Evolutionary conservation across 1,284 basidiomycete genomes (phyloP), one percentile per base, ranked within the genome.

Genomic region (Sphagnurus paluster): DNA sequence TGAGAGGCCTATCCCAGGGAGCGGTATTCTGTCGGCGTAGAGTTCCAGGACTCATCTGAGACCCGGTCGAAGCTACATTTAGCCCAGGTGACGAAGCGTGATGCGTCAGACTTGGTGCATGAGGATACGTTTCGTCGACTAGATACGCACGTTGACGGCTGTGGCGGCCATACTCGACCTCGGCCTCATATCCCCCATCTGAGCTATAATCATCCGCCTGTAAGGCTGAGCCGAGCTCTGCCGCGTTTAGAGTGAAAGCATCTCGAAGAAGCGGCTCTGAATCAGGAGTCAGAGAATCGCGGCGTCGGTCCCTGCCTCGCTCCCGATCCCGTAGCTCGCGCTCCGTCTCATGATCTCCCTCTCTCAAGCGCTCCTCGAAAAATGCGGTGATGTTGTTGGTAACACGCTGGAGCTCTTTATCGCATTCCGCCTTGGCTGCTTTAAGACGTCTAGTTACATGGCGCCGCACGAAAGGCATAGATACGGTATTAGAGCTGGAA

Each of bases 391-490:
- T 94, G 48, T 86, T 90, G 63, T 90, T 87, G 44, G 96, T 90
- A 59, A 98, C 90, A 58, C 91, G 87, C 61, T 87, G 84, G 9
- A 99, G 80, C 62, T 97, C 93, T 70, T 90, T 90, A 78, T 99
- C 94, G 73, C 96, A 99, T 56, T 91, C 89, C 44, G 89, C 84
- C 74, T 99, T 99, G 48, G 96, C 94, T 1, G 87, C 87, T 66
- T 89, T 90, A 65, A 98, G 84, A 45, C 96, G 87, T 57, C 93
- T 84, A 38, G 90, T 92, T 59, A 98, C 92, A 72, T 98, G 95
- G 49, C 93, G 83, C 46, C 91, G 80, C 51, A 98, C 94, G 59
- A 94, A 96, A 35, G 90, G 86, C 87, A 90, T 91, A 45, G 87
- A 90, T 43, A 90, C 86, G 46, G 85, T 87, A 61, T 82, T 85